Percentiles rank a stretch among this genome's conserved stretches.
Conservation (phyloP, 2,329 filamentous ascomycete species). For the Talaromyces sp. region DNA sequence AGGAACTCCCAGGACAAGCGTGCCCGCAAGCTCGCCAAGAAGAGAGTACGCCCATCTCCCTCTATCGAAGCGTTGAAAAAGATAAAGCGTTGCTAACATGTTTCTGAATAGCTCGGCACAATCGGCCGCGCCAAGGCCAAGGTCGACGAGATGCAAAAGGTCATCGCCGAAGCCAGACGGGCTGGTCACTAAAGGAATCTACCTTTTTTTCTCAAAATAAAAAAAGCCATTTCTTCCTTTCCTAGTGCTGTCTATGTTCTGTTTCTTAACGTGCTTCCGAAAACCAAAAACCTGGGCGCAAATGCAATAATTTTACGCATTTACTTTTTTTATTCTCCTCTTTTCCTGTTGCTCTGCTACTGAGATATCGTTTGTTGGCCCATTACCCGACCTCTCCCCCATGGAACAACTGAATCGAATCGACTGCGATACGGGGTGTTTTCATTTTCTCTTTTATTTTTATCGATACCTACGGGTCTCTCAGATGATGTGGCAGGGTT, state of each 20-base stretch:
- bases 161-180: constrained; percentile 94
- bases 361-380: background rate
- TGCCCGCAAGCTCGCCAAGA: constrained; percentile 98
- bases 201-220: background rate
- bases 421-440: background rate
- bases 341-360: background rate
- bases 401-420: too few species aligned
- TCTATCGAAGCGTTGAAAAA: background rate
- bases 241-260: constrained; percentile 17
- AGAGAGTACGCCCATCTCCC: constrained; percentile 65
- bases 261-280: constrained; percentile 20
- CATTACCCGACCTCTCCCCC: background rate
- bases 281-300: background rate
- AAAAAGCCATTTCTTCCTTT: background rate
- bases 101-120: constrained; percentile 73
- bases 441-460: background rate
- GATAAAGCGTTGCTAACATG: background rate
- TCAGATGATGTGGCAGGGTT: background rate
- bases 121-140: constrained; percentile 99
- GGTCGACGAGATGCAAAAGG: constrained; percentile 97
- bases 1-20: constrained; percentile 99
- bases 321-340: background rate
- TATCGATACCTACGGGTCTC: background rate
- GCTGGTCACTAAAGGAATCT: constrained; percentile 61
- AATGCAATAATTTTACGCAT: background rate